These are phyloP conservation scores for Dipteronia dyeriana DNA, from an alignment of 345 rosid genomes.

Conservation along the genomic window DNA sequence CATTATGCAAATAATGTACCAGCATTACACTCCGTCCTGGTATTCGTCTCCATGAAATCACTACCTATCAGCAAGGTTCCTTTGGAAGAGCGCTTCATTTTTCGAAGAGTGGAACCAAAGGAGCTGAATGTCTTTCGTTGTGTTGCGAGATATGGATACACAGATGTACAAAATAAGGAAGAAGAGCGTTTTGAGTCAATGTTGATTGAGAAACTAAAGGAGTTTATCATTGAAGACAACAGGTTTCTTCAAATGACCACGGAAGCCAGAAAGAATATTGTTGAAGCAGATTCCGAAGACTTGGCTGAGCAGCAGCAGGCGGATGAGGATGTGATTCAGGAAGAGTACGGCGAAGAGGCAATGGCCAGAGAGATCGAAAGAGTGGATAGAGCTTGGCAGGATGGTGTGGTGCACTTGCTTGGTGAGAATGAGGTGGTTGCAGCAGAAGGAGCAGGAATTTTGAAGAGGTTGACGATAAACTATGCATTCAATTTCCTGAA, in stretches of 20 bases:
- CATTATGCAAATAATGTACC: conserved; percentile 42
- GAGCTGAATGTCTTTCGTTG: conserved; percentile 40
- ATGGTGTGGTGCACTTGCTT: conserved; percentile 40
- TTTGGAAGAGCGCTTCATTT: conserved; percentile 35
- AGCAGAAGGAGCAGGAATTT: conserved; percentile 20
- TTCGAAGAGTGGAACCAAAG: conserved; percentile 32
- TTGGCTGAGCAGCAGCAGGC: neutral
- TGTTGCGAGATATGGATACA: conserved; percentile 52
- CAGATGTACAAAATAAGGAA: conserved; percentile 30
- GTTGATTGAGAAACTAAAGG: conserved; percentile 35
- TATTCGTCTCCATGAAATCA: conserved; percentile 47
- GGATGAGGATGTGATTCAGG: conserved; percentile 14
- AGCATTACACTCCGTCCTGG: conserved; percentile 39
- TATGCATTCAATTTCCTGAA: conserved; percentile 24
- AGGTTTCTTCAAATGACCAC: neutral
- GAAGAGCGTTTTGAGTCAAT: conserved; percentile 32
- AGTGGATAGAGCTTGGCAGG: conserved; percentile 34
- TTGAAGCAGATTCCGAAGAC: neutral
- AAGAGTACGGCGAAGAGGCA: conserved; percentile 20
- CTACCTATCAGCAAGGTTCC: conserved; percentile 40
- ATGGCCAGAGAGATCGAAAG: conserved; percentile 8
- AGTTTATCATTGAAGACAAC: conserved; percentile 30
- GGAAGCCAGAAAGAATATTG: neutral
- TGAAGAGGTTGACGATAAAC: conserved; percentile 24
- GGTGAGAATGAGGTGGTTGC: conserved; percentile 44